These are phyloP conservation scores for Austroboletus novae-zelandiae DNA, from an alignment of 1,284 basidiomycete genomes.

Conservation along the genomic window DNA sequence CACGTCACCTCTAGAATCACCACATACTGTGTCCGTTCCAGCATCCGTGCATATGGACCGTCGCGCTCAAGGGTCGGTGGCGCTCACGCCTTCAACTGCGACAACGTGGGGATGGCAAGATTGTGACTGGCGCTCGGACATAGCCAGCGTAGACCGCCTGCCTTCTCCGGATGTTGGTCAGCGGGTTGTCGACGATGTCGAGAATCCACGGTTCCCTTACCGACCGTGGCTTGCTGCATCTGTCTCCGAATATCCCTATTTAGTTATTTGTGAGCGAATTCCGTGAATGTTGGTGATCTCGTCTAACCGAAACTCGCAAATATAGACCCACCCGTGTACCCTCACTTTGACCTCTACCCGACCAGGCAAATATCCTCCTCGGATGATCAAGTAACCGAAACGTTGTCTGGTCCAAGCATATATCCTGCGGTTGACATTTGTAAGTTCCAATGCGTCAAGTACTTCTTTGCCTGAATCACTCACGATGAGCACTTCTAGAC, in stretches of 20 bases:
- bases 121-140: conserved; percentile 17
- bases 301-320: conserved; percentile 7
- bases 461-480: neutral
- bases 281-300: neutral
- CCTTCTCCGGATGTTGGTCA: conserved; percentile 36
- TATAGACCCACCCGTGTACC: conserved; percentile 42
- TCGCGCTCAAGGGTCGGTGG: conserved; percentile 56
- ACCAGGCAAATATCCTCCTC: neutral
- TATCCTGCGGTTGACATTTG: conserved; percentile 24
- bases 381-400: neutral
- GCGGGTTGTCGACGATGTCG: conserved; percentile 42
- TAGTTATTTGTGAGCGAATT: conserved; percentile 35
- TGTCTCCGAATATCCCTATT: conserved; percentile 30
- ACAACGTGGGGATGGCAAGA: conserved; percentile 35
- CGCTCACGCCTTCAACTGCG: conserved; percentile 46
- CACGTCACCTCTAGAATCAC: conserved; percentile 40
- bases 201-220: neutral
- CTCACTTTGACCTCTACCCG: conserved; percentile 47
- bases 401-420: neutral
- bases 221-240: conserved; percentile 10
- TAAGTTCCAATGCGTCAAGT: conserved; percentile 7
- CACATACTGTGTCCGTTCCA: conserved; percentile 35
- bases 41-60: conserved; percentile 58
- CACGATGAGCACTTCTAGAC: conserved; percentile 16
- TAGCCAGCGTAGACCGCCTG: conserved; percentile 12